Evolutionary conservation across 1,284 basidiomycete species (phyloP).

Genomic region (Ganoderma multipileum): DNA sequence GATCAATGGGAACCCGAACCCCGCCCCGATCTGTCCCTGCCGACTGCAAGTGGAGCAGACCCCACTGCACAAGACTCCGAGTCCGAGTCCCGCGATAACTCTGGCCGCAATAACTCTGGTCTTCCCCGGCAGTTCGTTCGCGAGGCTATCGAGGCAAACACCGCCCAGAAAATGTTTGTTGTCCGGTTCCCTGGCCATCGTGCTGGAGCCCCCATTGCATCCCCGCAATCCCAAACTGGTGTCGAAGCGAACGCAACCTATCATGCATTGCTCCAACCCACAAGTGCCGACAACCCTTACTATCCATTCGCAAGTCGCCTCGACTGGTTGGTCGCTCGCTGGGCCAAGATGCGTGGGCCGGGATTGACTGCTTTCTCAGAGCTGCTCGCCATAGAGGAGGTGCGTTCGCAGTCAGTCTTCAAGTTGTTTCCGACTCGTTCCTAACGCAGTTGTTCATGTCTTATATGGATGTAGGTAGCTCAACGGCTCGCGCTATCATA

Average conservation of each 20-base stretch:
- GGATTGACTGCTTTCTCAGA: slow-evolving; percentile 17
- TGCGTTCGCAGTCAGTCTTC: slow-evolving; percentile 11
- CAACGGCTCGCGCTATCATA: slow-evolving; percentile 39
- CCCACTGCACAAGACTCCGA: no score
- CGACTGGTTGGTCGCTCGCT: slow-evolving; percentile 12
- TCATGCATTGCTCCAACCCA: not conserved
- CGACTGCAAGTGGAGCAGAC: not conserved
- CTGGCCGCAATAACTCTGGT: no score
- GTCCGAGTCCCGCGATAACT: not conserved
- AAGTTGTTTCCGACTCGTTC: not conserved
- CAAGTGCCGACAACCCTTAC: not conserved
- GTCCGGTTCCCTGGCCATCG: not conserved
- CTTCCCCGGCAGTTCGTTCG: not conserved
- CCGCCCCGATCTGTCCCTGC: not conserved
- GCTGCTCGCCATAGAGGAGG: slow-evolving; percentile 28
- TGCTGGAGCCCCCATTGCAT: slow-evolving; percentile 1
- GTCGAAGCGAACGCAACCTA: not conserved
- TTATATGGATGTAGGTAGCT: slow-evolving; percentile 20
- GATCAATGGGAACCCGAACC: not conserved
- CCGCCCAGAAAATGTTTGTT: not conserved
- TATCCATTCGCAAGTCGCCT: slow-evolving; percentile 7
- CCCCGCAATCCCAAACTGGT: not conserved
- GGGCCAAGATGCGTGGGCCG: slow-evolving; percentile 19
- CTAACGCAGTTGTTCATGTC: not conserved
- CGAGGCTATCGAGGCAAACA: not conserved